Conservation (phyloP, 2,329 filamentous ascomycete genomes). For the Fusarium penzigii region DNA sequence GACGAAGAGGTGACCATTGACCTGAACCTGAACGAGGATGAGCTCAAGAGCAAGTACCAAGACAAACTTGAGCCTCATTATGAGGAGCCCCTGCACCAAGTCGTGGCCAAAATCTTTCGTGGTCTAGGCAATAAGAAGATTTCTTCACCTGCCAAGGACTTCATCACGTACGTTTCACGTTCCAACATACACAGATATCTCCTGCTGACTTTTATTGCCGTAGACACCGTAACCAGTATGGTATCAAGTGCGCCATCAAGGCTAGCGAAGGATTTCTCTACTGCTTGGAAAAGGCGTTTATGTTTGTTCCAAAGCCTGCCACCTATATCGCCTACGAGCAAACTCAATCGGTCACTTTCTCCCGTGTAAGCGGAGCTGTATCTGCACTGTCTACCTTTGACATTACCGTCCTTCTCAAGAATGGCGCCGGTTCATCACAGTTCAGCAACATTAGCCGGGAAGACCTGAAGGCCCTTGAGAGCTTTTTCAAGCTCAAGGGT, state of each 20-base stretch:
- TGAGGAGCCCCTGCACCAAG: constrained; percentile 89
- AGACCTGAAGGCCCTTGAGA: constrained; percentile 93
- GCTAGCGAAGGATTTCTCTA: constrained; percentile 97
- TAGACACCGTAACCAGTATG: constrained; percentile 86
- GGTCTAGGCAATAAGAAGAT: constrained; percentile 95
- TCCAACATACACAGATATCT: constrained; percentile 2
- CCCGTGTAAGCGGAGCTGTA: constrained; percentile 89
- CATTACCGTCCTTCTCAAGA: constrained; percentile 90
- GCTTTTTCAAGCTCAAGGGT: constrained; percentile 95
- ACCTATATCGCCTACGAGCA: constrained; percentile 97
- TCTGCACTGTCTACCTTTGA: constrained; percentile 96
- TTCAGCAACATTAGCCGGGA: constrained; percentile 99
- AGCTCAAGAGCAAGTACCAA: constrained; percentile 82
- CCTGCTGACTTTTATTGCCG: constrained; percentile 29
- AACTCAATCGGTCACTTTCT: constrained; percentile 89
- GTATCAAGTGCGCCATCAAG: constrained; percentile 99
- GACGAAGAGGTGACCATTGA: constrained; percentile 97
- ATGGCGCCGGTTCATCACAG: constrained; percentile 82
- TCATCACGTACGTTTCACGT: constrained; percentile 63
- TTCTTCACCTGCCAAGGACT: constrained; percentile 90
- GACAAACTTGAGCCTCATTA: constrained; percentile 88
- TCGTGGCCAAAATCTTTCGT: constrained; percentile 93
- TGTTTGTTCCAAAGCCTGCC: constrained; percentile 98
- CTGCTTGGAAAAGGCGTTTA: constrained; percentile 96
- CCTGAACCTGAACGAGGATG: constrained; percentile 90